A percentile compares a stretch with the other conserved stretches of the same genome.
Conservation (phyloP, 2,329 filamentous ascomycete species). For the Pyrenophora graminea region DNA sequence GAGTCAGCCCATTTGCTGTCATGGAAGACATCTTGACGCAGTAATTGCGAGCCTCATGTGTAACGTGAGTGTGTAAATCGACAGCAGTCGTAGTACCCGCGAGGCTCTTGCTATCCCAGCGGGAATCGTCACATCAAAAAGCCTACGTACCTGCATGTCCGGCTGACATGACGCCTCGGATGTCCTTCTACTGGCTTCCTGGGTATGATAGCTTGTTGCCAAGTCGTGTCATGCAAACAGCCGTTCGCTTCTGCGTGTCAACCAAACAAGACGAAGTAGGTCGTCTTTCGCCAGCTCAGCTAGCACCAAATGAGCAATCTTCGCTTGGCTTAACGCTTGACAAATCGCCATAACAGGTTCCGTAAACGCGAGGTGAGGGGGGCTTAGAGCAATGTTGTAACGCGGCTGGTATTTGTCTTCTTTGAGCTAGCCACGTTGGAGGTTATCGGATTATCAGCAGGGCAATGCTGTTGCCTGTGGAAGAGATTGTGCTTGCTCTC, state of each 20-base stretch:
- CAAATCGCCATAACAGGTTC: slow-evolving; percentile 17
- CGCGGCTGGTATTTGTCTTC: slow-evolving; percentile 22
- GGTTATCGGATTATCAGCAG: slow-evolving; percentile 16
- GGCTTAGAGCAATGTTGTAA: slow-evolving; percentile 13
- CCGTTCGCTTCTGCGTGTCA: slow-evolving; percentile 36
- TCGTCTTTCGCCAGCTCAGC: slow-evolving; percentile 32
- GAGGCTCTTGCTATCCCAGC: slow-evolving; percentile 4
- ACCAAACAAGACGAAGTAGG: slow-evolving; percentile 34
- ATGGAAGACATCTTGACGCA: neutral
- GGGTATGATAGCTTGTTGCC: slow-evolving; percentile 15
- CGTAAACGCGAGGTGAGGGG: slow-evolving; percentile 1
- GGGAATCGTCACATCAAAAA: slow-evolving; percentile 6
- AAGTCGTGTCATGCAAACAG: slow-evolving; percentile 32
- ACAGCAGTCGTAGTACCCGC: slow-evolving; percentile 7
- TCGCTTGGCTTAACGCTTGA: slow-evolving; percentile 10
- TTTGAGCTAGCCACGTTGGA: slow-evolving; percentile 33
- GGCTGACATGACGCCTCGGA: slow-evolving; percentile 16
- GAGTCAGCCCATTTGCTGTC: neutral
- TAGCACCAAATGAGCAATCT: slow-evolving; percentile 35
- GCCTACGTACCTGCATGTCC: slow-evolving; percentile 7
- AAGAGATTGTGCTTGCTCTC: slow-evolving; percentile 17
- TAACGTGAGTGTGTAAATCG: slow-evolving; percentile 11
- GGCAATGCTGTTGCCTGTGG: slow-evolving; percentile 16
- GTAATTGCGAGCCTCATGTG: slow-evolving; percentile 8
- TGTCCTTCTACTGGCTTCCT: slow-evolving; percentile 9